Percentiles rank a stretch among this genome's conserved stretches.
These are phyloP conservation scores for Crithidia acanthocephali DNA, from an alignment of 208 protist species.

Conservation along the genomic window DNA sequence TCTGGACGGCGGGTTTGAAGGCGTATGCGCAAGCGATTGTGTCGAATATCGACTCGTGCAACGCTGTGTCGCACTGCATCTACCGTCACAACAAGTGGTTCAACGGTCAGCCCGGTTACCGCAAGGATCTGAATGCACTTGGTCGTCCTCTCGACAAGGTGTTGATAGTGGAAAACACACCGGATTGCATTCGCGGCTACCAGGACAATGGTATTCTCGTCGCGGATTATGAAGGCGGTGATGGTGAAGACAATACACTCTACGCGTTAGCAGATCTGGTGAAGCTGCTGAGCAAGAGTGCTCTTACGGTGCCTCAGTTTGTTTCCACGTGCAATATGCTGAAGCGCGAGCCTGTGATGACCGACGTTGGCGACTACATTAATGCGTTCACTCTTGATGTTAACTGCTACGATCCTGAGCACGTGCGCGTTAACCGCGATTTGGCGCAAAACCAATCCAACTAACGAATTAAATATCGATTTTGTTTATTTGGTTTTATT, in stretches of 20 bases:
- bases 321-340: slow-evolving; percentile 78
- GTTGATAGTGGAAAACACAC: slow-evolving; percentile 94
- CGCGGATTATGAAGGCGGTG: slow-evolving; percentile 92
- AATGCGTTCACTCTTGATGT: slow-evolving; percentile 88
- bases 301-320: slow-evolving; percentile 90
- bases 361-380: slow-evolving; percentile 92
- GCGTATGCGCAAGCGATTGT: slow-evolving; percentile 94
- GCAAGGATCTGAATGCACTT: slow-evolving; percentile 90
- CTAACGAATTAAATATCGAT: slow-evolving; percentile 1
- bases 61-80: slow-evolving; percentile 90
- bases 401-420: slow-evolving; percentile 75
- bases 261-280: slow-evolving; percentile 85
- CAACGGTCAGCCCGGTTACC: slow-evolving; percentile 91
- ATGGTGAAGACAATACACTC: slow-evolving; percentile 88
- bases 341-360: slow-evolving; percentile 77
- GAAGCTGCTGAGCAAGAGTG: slow-evolving; percentile 70
- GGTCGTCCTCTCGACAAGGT: slow-evolving; percentile 87
- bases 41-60: slow-evolving; percentile 89
- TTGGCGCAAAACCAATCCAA: slow-evolving; percentile 33
- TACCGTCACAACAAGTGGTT: slow-evolving; percentile 95
- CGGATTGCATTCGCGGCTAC: slow-evolving; percentile 93
- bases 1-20: slow-evolving; percentile 92
- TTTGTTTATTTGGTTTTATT: slow-evolving; percentile 8
- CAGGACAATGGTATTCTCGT: slow-evolving; percentile 93
- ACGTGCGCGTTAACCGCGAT: slow-evolving; percentile 87